Evolutionary conservation across 495 filamentous ascomycete species (phyloP), one percentile per base, ranked within the genome.

Genomic region (Trichoderma gamsii): DNA sequence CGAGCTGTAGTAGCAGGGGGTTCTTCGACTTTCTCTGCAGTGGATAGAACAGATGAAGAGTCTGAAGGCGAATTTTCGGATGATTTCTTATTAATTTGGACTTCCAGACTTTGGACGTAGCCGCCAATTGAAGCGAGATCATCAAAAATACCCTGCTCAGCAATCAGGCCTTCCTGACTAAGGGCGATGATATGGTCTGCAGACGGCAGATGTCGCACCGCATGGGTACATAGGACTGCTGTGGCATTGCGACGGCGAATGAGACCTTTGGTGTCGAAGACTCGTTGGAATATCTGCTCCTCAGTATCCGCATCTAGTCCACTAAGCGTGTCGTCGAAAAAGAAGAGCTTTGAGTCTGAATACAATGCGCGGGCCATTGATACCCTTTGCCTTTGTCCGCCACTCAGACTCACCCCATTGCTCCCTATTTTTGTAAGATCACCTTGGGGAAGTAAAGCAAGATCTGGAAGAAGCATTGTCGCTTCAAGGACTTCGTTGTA

Each of bases 301-400:
- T 87, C 86, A 0, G 88, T 89, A 13, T 82, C 78, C 0, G 81
- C 75, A 72, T 90, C 88, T 11, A 90, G 77, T 4, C 84, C 86
- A 66, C 82, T 88, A 13, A 75, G 66, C 41, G 73, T 69, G 32
- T 75, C 73, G 46, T 75, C 73, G 11, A 75, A 61, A 6, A 72
- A 43, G 18, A 71, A 67, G 13, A 71, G 69, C 1, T 61, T 52
- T 27, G 69, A 71, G 29, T 67, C 64, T 16, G 68, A 43, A 32
- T 75, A 75, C 0, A 75, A 56, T 6, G 72, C 73, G 27, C 73
- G 67, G 2, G 73, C 72, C 52, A 75, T 25, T 63, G 29, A 25
- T 12, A 90, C 79, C 16, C 88, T 78, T 70, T 90, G 87, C 69
- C 83, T 85, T 70, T 91, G 89, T 0, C 89, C 89, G 7, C 87